Conservation (phyloP, 2,329 filamentous ascomycete genomes). For the Xylariales sp. region DNA sequence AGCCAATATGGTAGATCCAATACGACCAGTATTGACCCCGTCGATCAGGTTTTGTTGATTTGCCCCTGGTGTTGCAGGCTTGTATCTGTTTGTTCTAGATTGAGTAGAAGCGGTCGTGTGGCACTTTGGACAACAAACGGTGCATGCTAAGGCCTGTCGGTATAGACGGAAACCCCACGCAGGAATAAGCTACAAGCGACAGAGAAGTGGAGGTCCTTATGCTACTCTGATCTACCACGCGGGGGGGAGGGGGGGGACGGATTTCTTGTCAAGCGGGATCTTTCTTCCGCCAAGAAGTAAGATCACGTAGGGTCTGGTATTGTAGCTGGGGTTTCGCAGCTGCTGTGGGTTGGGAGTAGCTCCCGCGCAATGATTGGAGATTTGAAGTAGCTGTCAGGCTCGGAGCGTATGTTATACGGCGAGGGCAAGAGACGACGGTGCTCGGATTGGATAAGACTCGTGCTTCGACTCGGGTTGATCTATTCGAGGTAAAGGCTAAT, state of each 20-base stretch:
- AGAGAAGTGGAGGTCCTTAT: constrained; percentile 15
- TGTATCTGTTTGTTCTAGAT: constrained; percentile 15
- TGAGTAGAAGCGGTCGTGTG: constrained; percentile 14
- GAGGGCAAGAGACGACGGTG: too few species aligned
- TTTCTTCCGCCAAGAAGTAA: background rate
- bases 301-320: background rate
- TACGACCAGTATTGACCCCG: constrained; percentile 7
- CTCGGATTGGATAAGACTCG: too few species aligned
- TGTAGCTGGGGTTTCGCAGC: background rate
- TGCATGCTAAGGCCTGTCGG: constrained; percentile 30
- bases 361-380: background rate
- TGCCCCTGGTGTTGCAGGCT: constrained; percentile 8
- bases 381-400: background rate
- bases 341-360: background rate
- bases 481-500: too few species aligned
- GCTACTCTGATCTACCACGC: too few species aligned
- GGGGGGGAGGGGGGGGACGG: too few species aligned
- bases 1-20: constrained; percentile 11
- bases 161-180: background rate
- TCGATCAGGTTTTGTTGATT: constrained; percentile 3
- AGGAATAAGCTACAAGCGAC: too few species aligned
- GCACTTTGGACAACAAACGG: constrained; percentile 21
- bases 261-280: too few species aligned
- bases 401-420: too few species aligned
- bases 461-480: too few species aligned